Evolutionary conservation across 148 eudicot species (phyloP), one percentile per base, ranked within the genome.

Genomic region (Vaccinium darrowii): DNA sequence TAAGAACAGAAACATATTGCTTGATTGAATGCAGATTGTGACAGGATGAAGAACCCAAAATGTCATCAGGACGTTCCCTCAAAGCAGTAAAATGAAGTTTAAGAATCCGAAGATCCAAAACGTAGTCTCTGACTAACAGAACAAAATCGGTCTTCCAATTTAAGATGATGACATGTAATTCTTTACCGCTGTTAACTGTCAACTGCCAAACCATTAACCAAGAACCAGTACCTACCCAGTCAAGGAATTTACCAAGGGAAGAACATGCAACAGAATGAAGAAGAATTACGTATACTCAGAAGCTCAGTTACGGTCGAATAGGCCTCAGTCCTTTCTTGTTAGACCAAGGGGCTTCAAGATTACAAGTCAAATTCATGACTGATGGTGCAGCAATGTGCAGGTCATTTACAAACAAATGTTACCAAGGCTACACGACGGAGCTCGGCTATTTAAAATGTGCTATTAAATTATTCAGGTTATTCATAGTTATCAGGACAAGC

Each of bases 31-130:
- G 36, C 43, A 69, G 43, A 30, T 69, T 30, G 19, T 58, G 63
- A 58, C 16, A 9, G 9, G 72, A 65, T 9, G 14, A 65, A 65
- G 13, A 21, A 65, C 72, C n/a, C 9, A 23, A 65, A 65, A n/a
- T 23, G 72, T 65, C 30, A 65, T 65, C 72, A 5, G 63, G 33
- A n/a, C 13, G 16, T 69, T 69, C 43, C 43, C 15, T 13, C 3
- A 2, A 69, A 69, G 16, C 47, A 5, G 16, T 73, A 73, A 73
- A 33, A 73, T 36, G n/a, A 36, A 33, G 77, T 33, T 15, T 15
- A 73, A 73, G 77, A 73, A 33, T 15, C 77, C 8, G 51, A 36
- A 14, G 77, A 73, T 73, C 18, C 77, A 33, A 72, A 72, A 72
- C 47, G 25, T 23, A 65, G 47, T 73, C 77, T 36, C 77, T 6